Conservation (phyloP, 2,329 filamentous ascomycete genomes). For the Botryotinia globosa region DNA sequence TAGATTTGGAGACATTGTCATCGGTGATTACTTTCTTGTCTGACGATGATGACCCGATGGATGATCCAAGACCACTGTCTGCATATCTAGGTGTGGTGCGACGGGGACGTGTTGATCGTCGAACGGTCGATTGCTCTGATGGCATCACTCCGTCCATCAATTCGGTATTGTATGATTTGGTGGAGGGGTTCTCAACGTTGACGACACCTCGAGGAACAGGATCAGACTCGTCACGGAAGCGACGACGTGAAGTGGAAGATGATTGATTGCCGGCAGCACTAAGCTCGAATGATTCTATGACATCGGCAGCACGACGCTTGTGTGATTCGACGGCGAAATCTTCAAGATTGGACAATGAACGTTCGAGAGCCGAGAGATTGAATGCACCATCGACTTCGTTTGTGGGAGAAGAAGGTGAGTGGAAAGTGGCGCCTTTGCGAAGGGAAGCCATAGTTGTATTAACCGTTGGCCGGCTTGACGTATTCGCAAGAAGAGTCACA, state of each 20-base stretch:
- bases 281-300: constrained; percentile 63
- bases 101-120: constrained; percentile 54
- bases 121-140: constrained; percentile 43
- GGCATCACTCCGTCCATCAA: constrained; percentile 44
- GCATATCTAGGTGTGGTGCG: constrained; percentile 63
- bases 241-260: constrained; percentile 39
- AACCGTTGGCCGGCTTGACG: constrained; percentile 45
- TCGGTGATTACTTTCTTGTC: constrained; percentile 49
- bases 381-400: constrained; percentile 25
- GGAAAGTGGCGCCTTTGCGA: constrained; percentile 67
- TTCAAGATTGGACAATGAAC: constrained; percentile 68
- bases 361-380: constrained; percentile 48
- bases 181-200: constrained; percentile 49
- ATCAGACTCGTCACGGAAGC: constrained; percentile 54
- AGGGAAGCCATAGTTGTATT: constrained; percentile 56
- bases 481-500: constrained; percentile 46
- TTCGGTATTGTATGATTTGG: constrained; percentile 31
- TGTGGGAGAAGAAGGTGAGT: constrained; percentile 42
- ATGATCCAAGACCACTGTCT: constrained; percentile 86
- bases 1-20: constrained; percentile 41
- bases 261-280: constrained; percentile 45
- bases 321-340: constrained; percentile 65
- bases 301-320: constrained; percentile 66
- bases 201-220: constrained; percentile 59
- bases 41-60: constrained; percentile 60